Evolutionary conservation across 768 basidiomycete species (phyloP), one percentile per base, ranked within the genome.

Genomic region (Neoboletus magnificus): DNA sequence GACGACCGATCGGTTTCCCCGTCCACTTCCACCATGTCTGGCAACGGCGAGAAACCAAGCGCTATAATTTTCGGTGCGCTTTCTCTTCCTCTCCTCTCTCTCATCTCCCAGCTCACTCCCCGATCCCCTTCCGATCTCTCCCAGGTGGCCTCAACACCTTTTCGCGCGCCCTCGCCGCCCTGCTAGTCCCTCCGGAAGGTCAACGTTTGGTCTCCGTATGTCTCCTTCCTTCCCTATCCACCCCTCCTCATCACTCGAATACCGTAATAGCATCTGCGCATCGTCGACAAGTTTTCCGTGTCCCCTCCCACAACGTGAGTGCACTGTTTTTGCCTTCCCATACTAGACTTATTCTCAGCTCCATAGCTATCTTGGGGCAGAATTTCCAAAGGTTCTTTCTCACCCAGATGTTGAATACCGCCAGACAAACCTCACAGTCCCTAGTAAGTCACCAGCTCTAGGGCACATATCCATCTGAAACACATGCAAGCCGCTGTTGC

Each of bases 111-210:
- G 5, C 51, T 43, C n/a, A 10, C 39, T 12, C 43, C 48, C 33
- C 56, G 54, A 54, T 61, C 39, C 46, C 20, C 10, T 35, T 52
- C 55, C 56, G 46, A 53, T 59, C 50, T 18, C 4, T 10, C 30
- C 0, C 60, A 93, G 91, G 91, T 59, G 91, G 91, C 50, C 72
- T 92, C 60, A 91, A 91, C 74, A 89, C 87, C 51, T 87, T 77
- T 68, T 84, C 91, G 10, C 81, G 91, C 48, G 78, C 85, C 47
- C 81, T 93, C 50, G 86, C 87, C 36, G 74, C 79, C 49, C 72
- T 79, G 39, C 80, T 93, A 15, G 82, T 90, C 36, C 89, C 89
- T 3, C 64, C 82, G 8, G 76, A 85, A 33, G 88, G 85, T 36
- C 83, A 85, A 56, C 73, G 84, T 27, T 76, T 89, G 25, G 91